Percentiles rank a stretch among this genome's conserved stretches.
Evolutionary conservation across 2,329 filamentous ascomycete genomes (phyloP).

Genomic region (Pseudopyrenochaeta lycopersici): DNA sequence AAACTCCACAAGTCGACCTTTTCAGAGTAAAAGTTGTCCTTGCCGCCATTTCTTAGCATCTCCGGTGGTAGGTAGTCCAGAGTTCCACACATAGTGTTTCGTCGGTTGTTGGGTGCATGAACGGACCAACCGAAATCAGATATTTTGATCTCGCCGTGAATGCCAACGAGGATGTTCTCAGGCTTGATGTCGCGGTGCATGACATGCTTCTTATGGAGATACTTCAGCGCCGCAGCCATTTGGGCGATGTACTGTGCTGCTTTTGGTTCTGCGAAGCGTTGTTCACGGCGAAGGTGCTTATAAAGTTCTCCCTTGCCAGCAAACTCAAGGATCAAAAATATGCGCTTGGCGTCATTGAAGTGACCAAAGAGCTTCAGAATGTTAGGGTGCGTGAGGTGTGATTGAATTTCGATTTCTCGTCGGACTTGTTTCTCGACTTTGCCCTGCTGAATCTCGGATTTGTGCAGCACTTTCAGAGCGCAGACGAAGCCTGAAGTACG

Average conservation of each 20-base stretch:
- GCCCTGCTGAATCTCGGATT: constrained; percentile 80
- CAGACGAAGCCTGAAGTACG: constrained; percentile 82
- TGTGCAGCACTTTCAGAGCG: constrained; percentile 86
- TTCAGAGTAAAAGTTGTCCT: constrained; percentile 90
- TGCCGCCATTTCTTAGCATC: constrained; percentile 86
- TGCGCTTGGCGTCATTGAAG: constrained; percentile 88
- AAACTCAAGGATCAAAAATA: constrained; percentile 88
- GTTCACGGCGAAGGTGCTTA: constrained; percentile 82
- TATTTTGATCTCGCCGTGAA: constrained; percentile 98
- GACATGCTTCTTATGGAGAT: constrained; percentile 95
- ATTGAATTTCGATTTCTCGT: constrained; percentile 89
- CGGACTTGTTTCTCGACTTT: constrained; percentile 88
- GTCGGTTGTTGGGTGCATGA: constrained; percentile 91
- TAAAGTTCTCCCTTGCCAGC: constrained; percentile 87
- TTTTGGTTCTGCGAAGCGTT: constrained; percentile 84
- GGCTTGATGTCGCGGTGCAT: constrained; percentile 98
- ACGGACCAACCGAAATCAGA: constrained; percentile 99
- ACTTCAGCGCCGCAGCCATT: constrained; percentile 88
- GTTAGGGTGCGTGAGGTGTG: constrained; percentile 85
- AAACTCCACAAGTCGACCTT: constrained; percentile 98
- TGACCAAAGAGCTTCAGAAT: constrained; percentile 85
- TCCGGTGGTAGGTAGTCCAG: constrained; percentile 97
- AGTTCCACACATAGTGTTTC: constrained; percentile 96
- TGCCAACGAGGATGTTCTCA: constrained; percentile 94
- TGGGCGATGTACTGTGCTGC: constrained; percentile 88